These are phyloP conservation scores for Murraya koenigii DNA, from an alignment of 345 rosid genomes.

Conservation along the genomic window DNA sequence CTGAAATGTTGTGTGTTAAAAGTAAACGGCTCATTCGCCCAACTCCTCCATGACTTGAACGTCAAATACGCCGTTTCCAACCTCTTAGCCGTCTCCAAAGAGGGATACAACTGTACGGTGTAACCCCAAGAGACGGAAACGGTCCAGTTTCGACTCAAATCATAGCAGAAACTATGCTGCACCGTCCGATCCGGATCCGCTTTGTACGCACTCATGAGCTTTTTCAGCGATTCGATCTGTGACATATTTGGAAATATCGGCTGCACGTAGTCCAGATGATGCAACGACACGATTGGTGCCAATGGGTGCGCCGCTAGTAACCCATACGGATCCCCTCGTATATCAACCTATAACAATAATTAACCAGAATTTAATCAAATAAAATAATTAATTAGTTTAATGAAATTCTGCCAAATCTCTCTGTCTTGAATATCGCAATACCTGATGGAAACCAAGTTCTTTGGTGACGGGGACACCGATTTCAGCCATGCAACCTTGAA, in stretches of 20 bases:
- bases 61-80: constrained; percentile 63
- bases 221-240: constrained; percentile 49
- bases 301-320: constrained; percentile 84
- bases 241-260: constrained; percentile 52
- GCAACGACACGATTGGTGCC: constrained; percentile 77
- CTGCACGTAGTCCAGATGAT: constrained; percentile 73
- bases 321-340: constrained; percentile 77
- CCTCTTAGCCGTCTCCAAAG: constrained; percentile 45
- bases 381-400: too few species aligned
- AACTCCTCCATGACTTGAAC: constrained; percentile 71
- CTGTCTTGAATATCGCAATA: constrained; percentile 21
- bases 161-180: constrained; percentile 79
- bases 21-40: constrained; percentile 60
- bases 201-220: constrained; percentile 42
- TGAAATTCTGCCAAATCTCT: too few species aligned
- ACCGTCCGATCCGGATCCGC: constrained; percentile 66
- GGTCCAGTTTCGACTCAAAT: constrained; percentile 58
- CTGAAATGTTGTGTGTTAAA: constrained; percentile 65
- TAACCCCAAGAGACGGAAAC: constrained; percentile 90
- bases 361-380: background rate
- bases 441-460: constrained; percentile 95
- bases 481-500: constrained; percentile 75
- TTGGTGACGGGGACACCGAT: constrained; percentile 77
- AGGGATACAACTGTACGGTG: constrained; percentile 65
- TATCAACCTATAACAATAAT: constrained; percentile 48